Evolutionary conservation across 2,329 filamentous ascomycete genomes (phyloP).

Genomic region (Ceratocystis eucalypticola): DNA sequence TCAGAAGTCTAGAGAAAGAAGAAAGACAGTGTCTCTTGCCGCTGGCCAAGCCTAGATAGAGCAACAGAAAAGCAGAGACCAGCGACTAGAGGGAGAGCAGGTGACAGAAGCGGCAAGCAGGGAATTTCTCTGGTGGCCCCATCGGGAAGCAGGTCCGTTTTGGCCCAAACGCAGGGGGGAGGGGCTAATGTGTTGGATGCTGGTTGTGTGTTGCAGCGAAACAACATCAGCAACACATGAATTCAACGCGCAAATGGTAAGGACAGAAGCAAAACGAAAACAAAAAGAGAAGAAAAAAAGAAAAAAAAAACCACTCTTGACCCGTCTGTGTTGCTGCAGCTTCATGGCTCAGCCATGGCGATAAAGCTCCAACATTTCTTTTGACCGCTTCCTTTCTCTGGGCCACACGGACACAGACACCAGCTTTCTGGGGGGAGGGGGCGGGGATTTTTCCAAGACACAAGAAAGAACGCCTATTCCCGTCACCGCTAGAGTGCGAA

Average conservation of each 20-base stretch:
- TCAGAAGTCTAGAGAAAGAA: too few species aligned
- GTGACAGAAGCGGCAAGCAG: slow-evolving; percentile 10
- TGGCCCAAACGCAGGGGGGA: slow-evolving; percentile 3
- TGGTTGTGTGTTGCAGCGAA: not conserved
- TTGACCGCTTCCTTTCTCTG: not conserved
- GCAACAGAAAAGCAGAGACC: too few species aligned
- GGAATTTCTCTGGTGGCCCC: not conserved
- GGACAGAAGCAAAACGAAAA: not conserved
- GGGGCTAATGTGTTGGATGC: not conserved
- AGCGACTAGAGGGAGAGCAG: not conserved
- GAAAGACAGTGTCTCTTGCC: too few species aligned
- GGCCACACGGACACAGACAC: slow-evolving; percentile 7
- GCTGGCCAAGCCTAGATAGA: too few species aligned
- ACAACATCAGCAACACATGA: not conserved
- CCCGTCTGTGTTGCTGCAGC: not conserved
- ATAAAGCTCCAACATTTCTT: not conserved
- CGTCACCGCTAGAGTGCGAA: not conserved
- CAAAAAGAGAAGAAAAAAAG: not conserved
- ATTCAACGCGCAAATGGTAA: not conserved
- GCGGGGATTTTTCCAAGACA: not conserved
- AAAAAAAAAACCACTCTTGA: not conserved
- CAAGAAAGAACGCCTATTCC: not conserved
- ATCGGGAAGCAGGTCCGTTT: not conserved
- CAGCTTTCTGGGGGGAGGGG: not conserved
- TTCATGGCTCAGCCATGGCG: too few species aligned